Percentiles rank a stretch among this genome's conserved stretches.
phyloP scores from a whole-genome alignment of 768 basidiomycete genomes.

The Tylopilus balloui region DNA sequence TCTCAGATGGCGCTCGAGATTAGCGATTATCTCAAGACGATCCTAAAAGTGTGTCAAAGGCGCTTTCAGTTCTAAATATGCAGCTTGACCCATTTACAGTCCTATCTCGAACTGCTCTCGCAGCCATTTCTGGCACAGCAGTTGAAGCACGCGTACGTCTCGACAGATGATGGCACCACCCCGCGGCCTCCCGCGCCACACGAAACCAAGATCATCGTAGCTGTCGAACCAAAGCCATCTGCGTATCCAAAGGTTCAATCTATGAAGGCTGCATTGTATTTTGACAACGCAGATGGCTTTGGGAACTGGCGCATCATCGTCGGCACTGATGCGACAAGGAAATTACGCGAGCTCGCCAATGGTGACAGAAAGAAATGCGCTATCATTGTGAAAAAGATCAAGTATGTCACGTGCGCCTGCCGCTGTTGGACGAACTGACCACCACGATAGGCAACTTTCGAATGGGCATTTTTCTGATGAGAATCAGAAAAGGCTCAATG shows the following conservation, averaged over 20 bases:
- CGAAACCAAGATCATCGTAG: background rate
- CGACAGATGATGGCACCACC: background rate
- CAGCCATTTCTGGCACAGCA: slow-evolving; percentile 11
- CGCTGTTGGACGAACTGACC: background rate
- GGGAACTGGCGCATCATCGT: slow-evolving; percentile 63
- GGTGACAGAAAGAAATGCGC: slow-evolving; percentile 44
- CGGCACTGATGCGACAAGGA: slow-evolving; percentile 44
- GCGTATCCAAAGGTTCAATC: slow-evolving; percentile 50
- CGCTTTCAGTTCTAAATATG: too few relatives aligned
- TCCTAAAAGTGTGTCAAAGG: slow-evolving; percentile 26
- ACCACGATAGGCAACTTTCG: slow-evolving; percentile 53
- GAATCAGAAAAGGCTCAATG: slow-evolving; percentile 59
- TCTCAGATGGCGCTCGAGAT: slow-evolving; percentile 13
- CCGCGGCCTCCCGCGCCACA: background rate
- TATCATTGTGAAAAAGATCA: slow-evolving; percentile 66
- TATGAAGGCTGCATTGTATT: slow-evolving; percentile 57
- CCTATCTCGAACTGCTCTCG: slow-evolving; percentile 22
- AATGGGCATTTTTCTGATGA: slow-evolving; percentile 64
- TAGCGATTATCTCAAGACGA: slow-evolving; percentile 21
- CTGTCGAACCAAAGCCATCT: slow-evolving; percentile 13
- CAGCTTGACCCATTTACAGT: slow-evolving; percentile 15
- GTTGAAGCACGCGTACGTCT: slow-evolving; percentile 10
- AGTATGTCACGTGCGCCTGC: slow-evolving; percentile 33
- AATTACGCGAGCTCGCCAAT: slow-evolving; percentile 45
- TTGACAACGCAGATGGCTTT: slow-evolving; percentile 54